Percentiles rank a stretch among this genome's conserved stretches.
Evolutionary conservation across 805 yeast genomes (phyloP).

Genomic region (Metschnikowia sp.): DNA sequence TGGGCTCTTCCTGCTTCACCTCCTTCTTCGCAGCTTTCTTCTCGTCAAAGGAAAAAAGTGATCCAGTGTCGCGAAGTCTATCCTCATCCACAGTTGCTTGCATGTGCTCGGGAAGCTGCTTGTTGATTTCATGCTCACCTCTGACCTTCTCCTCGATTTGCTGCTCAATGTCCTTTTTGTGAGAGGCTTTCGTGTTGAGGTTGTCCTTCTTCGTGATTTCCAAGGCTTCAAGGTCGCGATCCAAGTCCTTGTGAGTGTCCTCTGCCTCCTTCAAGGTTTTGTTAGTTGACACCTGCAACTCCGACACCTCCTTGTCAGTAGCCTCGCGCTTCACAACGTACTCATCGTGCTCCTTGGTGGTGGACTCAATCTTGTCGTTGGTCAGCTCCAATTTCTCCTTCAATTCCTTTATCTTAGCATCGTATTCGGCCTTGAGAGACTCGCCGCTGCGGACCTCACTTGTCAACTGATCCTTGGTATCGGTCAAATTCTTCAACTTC

Average conservation of each 20-base stretch:
- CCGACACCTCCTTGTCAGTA: constrained; percentile 37
- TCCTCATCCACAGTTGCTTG: constrained; percentile 33
- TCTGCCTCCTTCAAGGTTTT: constrained; percentile 27
- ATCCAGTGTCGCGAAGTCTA: constrained; percentile 36
- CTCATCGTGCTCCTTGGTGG: constrained; percentile 31
- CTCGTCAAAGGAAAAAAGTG: constrained; percentile 35
- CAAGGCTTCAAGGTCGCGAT: constrained; percentile 41
- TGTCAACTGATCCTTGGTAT: constrained; percentile 45
- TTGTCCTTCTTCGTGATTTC: constrained; percentile 37
- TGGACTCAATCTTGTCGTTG: constrained; percentile 31
- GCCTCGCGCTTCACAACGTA: constrained; percentile 37
- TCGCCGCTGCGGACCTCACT: constrained; percentile 46
- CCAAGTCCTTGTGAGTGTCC: constrained; percentile 33
- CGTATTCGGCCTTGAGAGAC: constrained; percentile 42
- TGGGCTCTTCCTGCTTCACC: constrained; percentile 4
- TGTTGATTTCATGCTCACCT: constrained; percentile 47
- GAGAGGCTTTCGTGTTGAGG: constrained; percentile 32
- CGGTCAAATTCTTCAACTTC: constrained; percentile 46
- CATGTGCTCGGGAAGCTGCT: constrained; percentile 52
- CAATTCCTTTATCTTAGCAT: constrained; percentile 42
- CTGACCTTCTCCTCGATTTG: constrained; percentile 36
- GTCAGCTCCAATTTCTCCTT: constrained; percentile 43
- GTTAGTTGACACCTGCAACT: constrained; percentile 25
- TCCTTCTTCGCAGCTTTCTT: constrained; percentile 7
- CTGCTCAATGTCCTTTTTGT: constrained; percentile 31